phyloP scores from a whole-genome alignment of 169 alveolate species.

The Plasmodium knowlesi region DNA sequence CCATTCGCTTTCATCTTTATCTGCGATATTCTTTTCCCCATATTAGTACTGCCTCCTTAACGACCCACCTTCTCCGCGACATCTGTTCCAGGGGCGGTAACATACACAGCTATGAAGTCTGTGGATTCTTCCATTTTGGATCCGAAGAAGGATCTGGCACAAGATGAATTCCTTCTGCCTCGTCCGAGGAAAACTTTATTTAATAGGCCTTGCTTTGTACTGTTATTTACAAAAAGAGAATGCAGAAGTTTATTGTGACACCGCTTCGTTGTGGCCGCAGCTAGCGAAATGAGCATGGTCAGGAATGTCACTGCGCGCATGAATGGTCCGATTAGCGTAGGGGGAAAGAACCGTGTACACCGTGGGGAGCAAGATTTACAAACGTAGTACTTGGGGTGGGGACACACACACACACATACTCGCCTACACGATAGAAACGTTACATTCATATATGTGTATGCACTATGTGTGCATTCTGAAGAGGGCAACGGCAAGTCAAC shows the following conservation, averaged over 20 bases:
- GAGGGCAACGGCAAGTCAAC: background rate
- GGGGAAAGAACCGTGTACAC: background rate
- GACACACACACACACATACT: background rate
- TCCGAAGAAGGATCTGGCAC: background rate
- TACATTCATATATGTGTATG: background rate
- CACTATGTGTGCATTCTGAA: background rate
- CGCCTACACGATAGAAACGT: background rate
- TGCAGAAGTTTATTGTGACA: background rate
- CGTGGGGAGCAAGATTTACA: background rate
- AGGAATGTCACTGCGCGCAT: conserved; percentile 22
- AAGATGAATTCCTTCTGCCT: background rate
- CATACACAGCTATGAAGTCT: conserved; percentile 56
- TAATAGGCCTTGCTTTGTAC: background rate
- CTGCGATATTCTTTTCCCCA: background rate
- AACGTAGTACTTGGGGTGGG: background rate
- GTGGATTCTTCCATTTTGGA: conserved; percentile 1
- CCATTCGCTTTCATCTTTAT: background rate
- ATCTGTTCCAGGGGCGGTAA: conserved; percentile 63
- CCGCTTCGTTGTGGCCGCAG: conserved; percentile 7
- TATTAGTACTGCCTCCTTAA: background rate
- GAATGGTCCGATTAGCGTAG: background rate
- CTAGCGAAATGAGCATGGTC: conserved; percentile 47
- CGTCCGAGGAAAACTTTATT: background rate
- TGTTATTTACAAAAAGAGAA: conserved; percentile 43
- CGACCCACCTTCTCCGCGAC: conserved; percentile 51